Evolutionary conservation across 768 basidiomycete species (phyloP), one percentile per base, ranked within the genome.

Genomic region (Filobasidium floriforme): DNA sequence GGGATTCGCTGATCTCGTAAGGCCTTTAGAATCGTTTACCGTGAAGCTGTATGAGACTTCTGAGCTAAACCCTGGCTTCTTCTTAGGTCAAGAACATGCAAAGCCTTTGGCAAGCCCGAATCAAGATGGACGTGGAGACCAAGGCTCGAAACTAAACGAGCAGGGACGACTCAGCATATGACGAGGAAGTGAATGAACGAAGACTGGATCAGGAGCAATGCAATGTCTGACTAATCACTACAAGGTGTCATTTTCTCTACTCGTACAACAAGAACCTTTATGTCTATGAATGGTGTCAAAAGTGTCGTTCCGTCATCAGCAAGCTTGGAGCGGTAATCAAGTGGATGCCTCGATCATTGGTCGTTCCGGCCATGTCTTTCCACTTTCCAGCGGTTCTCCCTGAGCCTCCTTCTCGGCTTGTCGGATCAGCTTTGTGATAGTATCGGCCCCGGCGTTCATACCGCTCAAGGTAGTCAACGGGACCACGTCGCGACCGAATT

Each of bases 401-500:
- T 57, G 22, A 19, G 54, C 54, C 15, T 57, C 15, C 15, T 57
- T 28, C 24, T 57, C 54, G 14, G 54, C 54, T 7, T 57, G 54
- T 24, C 26, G 12, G 29, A 57, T 57, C 54, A 57, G 54, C 54
- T 32, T 28, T 14, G 26, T 26, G 54, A 57, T 57, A 22, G 29
- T 28, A 7, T 57, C 54, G 15, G 54, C 54, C 6, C 54, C 54
- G 29, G 54, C 54, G 29, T 57, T 51, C 19, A 24, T 19, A 6
- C 29, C 24, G 15, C 7, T 26, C 22, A 57, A 24, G 24, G 22
- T 57, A 24, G 54, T 15, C 15, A 66, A 26, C 1, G 64, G 59
- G 1, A 71, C 24, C n/a, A 75, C 67, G 22, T 64, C 62, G 32
- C 73, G 61, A 6, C 66, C 68, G 64, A 75, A 76, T 29, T 68